Evolutionary conservation across 495 filamentous ascomycete genomes (phyloP).

Genomic region (Amniculicola lignicola): DNA sequence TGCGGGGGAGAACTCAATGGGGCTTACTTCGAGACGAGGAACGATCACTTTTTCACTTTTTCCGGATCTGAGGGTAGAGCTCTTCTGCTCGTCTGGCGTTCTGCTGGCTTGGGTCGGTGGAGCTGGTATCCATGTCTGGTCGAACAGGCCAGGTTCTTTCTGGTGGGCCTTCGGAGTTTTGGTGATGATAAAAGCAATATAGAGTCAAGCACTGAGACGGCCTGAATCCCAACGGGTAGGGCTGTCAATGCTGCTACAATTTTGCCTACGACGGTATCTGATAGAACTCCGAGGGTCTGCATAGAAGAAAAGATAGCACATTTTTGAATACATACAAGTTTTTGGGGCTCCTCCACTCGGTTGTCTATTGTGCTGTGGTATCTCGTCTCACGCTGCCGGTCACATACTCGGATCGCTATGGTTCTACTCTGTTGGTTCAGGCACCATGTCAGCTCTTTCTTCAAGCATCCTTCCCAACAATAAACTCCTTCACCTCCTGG

Average conservation of each 20-base stretch:
- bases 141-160: slow-evolving; percentile 60
- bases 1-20: slow-evolving; percentile 89
- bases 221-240: slow-evolving; percentile 48
- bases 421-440: no score
- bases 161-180: slow-evolving; percentile 63
- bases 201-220: slow-evolving; percentile 99
- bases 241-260: slow-evolving; percentile 66
- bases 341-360: no score
- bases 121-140: slow-evolving; percentile 54
- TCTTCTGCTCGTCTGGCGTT: slow-evolving; percentile 6
- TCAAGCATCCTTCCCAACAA: slow-evolving; percentile 24
- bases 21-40: slow-evolving; percentile 99
- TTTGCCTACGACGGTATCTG: slow-evolving; percentile 84
- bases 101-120: slow-evolving; percentile 23
- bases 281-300: slow-evolving; percentile 55
- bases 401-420: no score
- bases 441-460: no score
- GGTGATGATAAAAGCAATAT: slow-evolving; percentile 93
- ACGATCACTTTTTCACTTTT: slow-evolving; percentile 46
- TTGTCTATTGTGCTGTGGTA: no score
- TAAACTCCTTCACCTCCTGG: slow-evolving; percentile 66
- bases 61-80: slow-evolving; percentile 52
- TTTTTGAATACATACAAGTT: no score
- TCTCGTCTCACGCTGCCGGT: no score
- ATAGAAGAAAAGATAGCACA: no score